Conservation (phyloP, 768 basidiomycete species). For the Pulveroboletus sp. region DNA sequence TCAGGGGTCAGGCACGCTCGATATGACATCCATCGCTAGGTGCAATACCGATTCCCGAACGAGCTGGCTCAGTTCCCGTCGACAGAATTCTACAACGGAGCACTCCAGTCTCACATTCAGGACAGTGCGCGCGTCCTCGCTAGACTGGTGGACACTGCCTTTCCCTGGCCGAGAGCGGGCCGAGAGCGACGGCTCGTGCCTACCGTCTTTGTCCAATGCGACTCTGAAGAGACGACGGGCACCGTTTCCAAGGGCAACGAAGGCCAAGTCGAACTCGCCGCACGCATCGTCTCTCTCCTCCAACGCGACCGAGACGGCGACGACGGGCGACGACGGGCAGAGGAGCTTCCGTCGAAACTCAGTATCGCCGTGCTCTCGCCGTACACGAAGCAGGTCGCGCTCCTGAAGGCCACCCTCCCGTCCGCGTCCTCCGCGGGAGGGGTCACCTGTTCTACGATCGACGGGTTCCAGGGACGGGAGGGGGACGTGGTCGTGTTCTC, state of each 20-base stretch:
- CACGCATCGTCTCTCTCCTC: conserved; percentile 44
- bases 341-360: background rate
- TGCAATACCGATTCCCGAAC: conserved; percentile 62
- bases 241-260: conserved; percentile 57
- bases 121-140: conserved; percentile 35
- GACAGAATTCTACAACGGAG: conserved; percentile 54
- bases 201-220: conserved; percentile 55
- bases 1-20: background rate
- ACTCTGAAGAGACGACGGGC: conserved; percentile 52
- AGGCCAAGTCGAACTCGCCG: conserved; percentile 52
- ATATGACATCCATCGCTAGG: conserved; percentile 21
- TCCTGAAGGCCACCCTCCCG: conserved; percentile 38
- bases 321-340: no score
- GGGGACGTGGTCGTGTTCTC: conserved; percentile 64
- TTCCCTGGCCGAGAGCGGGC: conserved; percentile 51
- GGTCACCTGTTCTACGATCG: conserved; percentile 22
- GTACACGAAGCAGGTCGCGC: conserved; percentile 52
- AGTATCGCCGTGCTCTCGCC: conserved; percentile 41
- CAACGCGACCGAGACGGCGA: conserved; percentile 1
- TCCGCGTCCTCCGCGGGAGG: background rate
- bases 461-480: conserved; percentile 63
- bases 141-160: conserved; percentile 37
- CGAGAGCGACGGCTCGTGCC: conserved; percentile 36
- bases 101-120: conserved; percentile 43
- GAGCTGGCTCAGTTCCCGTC: conserved; percentile 61